Evolutionary conservation across 495 filamentous ascomycete genomes (phyloP).

Genomic region (Rostrohypoxylon terebratum): DNA sequence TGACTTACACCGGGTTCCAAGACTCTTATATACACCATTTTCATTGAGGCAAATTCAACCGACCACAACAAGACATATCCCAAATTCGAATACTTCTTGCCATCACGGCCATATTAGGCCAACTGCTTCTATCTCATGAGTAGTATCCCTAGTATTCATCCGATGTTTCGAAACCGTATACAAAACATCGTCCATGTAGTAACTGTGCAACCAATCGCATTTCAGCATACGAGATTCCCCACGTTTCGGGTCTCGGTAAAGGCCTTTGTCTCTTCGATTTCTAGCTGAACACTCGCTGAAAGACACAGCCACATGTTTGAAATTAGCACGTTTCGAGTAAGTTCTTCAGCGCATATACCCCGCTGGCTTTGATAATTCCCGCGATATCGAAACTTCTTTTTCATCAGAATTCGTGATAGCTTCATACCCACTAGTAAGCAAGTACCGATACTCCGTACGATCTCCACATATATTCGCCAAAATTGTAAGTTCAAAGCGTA

Average conservation of each 20-base stretch:
- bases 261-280: neutral
- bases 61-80: neutral
- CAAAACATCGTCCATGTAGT: constrained; percentile 28
- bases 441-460: no score
- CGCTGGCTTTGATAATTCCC: neutral
- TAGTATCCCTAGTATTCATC: constrained; percentile 11
- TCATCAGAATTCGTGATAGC: no score
- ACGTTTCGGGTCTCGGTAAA: constrained; percentile 26
- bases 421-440: no score
- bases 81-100: neutral
- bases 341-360: neutral
- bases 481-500: no score
- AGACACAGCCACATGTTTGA: constrained; percentile 19
- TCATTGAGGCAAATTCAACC: constrained; percentile 1
- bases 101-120: neutral
- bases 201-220: constrained; percentile 41
- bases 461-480: no score
- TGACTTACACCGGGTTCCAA: neutral
- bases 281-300: constrained; percentile 5
- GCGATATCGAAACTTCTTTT: neutral
- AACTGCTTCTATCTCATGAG: constrained; percentile 7
- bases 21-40: constrained; percentile 41
- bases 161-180: constrained; percentile 36
- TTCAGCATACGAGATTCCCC: constrained; percentile 8
- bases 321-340: constrained; percentile 22